Conservation (phyloP, 148 eudicot genomes). For the Camellia sinensis region DNA sequence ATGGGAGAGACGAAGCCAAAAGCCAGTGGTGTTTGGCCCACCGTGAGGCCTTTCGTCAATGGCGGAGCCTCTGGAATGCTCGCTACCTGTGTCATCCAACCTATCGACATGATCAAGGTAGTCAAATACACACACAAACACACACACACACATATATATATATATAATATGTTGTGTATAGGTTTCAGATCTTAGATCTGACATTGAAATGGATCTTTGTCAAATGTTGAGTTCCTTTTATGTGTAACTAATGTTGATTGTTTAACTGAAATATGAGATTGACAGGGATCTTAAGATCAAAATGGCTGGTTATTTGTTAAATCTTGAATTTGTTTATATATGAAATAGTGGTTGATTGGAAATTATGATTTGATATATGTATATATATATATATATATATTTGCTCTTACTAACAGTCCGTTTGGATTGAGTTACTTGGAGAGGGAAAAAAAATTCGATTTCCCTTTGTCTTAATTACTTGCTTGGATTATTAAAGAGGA, state of each 20-base stretch:
- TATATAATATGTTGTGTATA: no score
- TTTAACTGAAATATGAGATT: neutral
- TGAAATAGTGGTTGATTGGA: neutral
- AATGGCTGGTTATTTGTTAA: neutral
- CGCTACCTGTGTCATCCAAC: slow-evolving; percentile 86
- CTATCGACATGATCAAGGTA: slow-evolving; percentile 95
- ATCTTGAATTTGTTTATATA: neutral
- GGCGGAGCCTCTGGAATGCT: slow-evolving; percentile 97
- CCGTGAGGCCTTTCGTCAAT: slow-evolving; percentile 76
- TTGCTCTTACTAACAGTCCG: no score
- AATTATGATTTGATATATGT: neutral
- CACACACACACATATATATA: no score
- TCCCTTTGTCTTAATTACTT: no score
- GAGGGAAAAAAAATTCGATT: no score
- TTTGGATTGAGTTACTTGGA: no score
- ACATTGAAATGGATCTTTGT: neutral
- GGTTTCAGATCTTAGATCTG: neutral
- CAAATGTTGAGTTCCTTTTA: neutral
- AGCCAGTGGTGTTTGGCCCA: slow-evolving; percentile 60
- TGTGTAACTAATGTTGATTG: neutral
- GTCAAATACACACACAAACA: no score
- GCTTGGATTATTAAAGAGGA: no score
- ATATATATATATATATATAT: no score
- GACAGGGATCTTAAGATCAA: neutral
- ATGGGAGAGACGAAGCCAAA: slow-evolving; percentile 51